A percentile compares a stretch with the other conserved stretches of the same genome.
Evolutionary conservation across 192 early-diverging fungal genomes (phyloP).

Genomic region (Linnemannia hyalina): DNA sequence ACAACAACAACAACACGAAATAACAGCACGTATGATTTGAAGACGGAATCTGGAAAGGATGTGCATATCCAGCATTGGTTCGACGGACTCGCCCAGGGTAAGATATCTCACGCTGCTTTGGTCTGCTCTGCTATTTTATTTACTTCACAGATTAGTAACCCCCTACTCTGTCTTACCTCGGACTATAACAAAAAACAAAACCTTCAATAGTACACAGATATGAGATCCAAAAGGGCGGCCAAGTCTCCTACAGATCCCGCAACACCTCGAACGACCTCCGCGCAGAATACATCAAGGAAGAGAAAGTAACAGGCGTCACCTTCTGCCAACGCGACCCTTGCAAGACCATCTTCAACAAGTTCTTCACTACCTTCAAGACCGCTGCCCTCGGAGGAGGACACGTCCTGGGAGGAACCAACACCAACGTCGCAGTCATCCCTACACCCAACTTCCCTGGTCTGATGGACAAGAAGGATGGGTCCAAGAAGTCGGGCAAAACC

Average conservation of each 20-base stretch:
- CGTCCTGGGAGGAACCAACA: conserved; percentile 26
- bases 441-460: conserved; percentile 30
- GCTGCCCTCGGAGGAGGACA: conserved; percentile 28
- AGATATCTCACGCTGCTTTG: neutral
- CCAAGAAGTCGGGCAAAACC: neutral
- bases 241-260: conserved; percentile 42
- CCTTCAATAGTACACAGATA: conserved; percentile 31
- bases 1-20: neutral
- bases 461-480: neutral
- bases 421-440: conserved; percentile 25
- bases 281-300: conserved; percentile 32
- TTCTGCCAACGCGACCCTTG: conserved; percentile 56
- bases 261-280: conserved; percentile 45
- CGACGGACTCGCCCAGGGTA: conserved; percentile 58
- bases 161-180: neutral
- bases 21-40: conserved; percentile 44
- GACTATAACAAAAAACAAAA: neutral
- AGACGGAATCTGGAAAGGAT: conserved; percentile 43
- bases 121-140: neutral
- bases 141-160: neutral
- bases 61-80: conserved; percentile 59
- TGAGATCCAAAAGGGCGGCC: conserved; percentile 40
- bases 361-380: conserved; percentile 57
- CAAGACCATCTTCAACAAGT: conserved; percentile 57
- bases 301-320: conserved; percentile 26